Percentiles rank a stretch among this genome's conserved stretches.
These are phyloP conservation scores for Rosa chinensis DNA, from an alignment of 306 rosid genomes.

Conservation along the genomic window DNA sequence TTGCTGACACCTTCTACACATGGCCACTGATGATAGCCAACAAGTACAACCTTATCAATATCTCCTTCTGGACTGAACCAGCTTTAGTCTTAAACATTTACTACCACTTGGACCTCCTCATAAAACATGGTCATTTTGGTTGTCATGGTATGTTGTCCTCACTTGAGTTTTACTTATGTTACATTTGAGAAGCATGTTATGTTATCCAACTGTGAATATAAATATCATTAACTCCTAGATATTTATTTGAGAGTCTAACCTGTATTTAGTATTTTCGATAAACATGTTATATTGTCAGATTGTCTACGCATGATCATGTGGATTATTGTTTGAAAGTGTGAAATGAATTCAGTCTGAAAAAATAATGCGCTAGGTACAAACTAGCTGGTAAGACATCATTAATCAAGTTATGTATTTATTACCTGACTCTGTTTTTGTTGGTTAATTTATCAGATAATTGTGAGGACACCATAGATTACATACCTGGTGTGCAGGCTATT, in stretches of 20 bases:
- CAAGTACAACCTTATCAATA: conserved; percentile 27
- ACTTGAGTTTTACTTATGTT: neutral
- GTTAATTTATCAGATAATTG: conserved; percentile 24
- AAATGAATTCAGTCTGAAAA: no score
- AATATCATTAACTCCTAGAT: no score
- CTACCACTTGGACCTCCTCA: conserved; percentile 36
- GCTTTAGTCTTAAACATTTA: conserved; percentile 23
- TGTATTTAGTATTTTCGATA: neutral
- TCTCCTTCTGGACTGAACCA: conserved; percentile 49
- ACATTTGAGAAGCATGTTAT: neutral
- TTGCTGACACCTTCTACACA: conserved; percentile 30
- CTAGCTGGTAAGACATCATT: no score
- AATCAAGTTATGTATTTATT: no score
- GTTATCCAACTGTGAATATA: no score
- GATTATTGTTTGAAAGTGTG: no score
- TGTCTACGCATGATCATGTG: no score
- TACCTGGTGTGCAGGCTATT: conserved; percentile 33
- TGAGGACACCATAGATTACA: conserved; percentile 31
- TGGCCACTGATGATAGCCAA: conserved; percentile 26
- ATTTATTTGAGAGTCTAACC: no score
- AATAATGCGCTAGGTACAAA: no score
- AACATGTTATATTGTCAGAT: neutral
- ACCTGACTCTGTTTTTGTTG: neutral
- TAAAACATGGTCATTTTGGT: conserved; percentile 34
- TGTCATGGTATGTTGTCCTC: conserved; percentile 9